Evolutionary conservation across 139 green algal species (phyloP), one percentile per base, ranked within the genome.

Genomic region (Gonium pectorale): DNA sequence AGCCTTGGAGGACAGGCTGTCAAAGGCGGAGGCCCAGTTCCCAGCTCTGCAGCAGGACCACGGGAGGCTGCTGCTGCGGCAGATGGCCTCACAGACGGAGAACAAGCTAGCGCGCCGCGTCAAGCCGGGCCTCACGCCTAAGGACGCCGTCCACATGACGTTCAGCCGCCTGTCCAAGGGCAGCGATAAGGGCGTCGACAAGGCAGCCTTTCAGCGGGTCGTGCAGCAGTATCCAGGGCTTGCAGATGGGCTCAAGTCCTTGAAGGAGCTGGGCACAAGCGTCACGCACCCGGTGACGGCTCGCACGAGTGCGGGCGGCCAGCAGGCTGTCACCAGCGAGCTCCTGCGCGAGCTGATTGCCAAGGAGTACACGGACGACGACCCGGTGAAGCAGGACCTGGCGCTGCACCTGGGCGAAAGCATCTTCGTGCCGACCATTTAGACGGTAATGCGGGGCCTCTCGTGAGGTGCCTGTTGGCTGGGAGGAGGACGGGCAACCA

Each of bases 401-500:
- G 69, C 69, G 69, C 13, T 31, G 15, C 15, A 79, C 9, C 46
- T 79, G 44, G 44, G 31, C 15, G 69, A 79, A 21, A 44, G 46
- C 69, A n/a, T 79, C 44, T 79, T 79, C 69, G 44, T 79, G 69
- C 44, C 68, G 68, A 77, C 69, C 22, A 41, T 41, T 27, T 74
- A 74, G 67, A 40, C 40, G 40, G 24, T n/a, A n/a, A n/a, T n/a
- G n/a, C n/a, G n/a, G n/a, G n/a, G n/a, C n/a, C n/a, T n/a, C n/a
- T n/a, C n/a, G n/a, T n/a, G n/a, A n/a, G n/a, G n/a, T n/a, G n/a
- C n/a, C n/a, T n/a, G n/a, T n/a, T n/a, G n/a, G n/a, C n/a, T n/a
- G n/a, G n/a, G n/a, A n/a, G n/a, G n/a, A n/a, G n/a, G n/a, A n/a
- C n/a, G n/a, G n/a, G n/a, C n/a, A n/a, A n/a, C n/a, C n/a, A n/a